Conservation (phyloP, 2,329 filamentous ascomycete genomes). For the Lithohypha guttulata region DNA sequence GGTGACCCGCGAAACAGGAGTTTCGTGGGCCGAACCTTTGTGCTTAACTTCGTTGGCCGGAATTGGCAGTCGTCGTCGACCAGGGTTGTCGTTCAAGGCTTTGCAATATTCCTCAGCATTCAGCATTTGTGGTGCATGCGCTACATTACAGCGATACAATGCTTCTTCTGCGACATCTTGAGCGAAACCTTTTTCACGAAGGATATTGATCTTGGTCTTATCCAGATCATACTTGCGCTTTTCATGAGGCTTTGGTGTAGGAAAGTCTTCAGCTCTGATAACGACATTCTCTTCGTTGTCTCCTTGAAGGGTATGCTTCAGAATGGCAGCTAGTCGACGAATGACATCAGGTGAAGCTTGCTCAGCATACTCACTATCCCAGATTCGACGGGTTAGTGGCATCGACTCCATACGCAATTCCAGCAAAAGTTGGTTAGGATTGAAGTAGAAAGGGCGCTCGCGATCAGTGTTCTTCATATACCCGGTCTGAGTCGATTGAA, state of each 20-base stretch:
- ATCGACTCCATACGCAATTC: conserved; percentile 74
- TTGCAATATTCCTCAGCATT: conserved; percentile 65
- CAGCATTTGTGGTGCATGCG: conserved; percentile 22
- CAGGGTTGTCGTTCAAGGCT: conserved; percentile 47
- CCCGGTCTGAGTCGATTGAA: conserved; percentile 59
- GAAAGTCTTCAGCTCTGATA: conserved; percentile 51
- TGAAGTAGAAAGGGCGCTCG: conserved; percentile 50
- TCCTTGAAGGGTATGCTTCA: conserved; percentile 66
- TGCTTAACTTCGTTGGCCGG: conserved; percentile 25
- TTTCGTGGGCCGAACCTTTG: conserved; percentile 1
- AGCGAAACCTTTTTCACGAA: conserved; percentile 42
- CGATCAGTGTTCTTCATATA: conserved; percentile 44
- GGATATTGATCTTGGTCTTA: conserved; percentile 34
- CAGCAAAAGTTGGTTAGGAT: conserved; percentile 66
- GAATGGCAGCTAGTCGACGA: conserved; percentile 69
- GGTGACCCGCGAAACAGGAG: conserved; percentile 1
- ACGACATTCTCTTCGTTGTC: conserved; percentile 61
- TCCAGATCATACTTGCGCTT: conserved; percentile 45
- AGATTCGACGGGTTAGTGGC: conserved; percentile 64
- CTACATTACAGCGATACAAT: conserved; percentile 68
- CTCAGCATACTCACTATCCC: conserved; percentile 69
- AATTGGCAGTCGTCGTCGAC: conserved; percentile 56
- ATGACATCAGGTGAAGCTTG: conserved; percentile 67
- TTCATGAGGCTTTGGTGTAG: conserved; percentile 34
- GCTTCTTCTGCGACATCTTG: conserved; percentile 63